These are phyloP conservation scores for Sicyos baderoa DNA, from an alignment of 306 rosid genomes.

Conservation along the genomic window DNA sequence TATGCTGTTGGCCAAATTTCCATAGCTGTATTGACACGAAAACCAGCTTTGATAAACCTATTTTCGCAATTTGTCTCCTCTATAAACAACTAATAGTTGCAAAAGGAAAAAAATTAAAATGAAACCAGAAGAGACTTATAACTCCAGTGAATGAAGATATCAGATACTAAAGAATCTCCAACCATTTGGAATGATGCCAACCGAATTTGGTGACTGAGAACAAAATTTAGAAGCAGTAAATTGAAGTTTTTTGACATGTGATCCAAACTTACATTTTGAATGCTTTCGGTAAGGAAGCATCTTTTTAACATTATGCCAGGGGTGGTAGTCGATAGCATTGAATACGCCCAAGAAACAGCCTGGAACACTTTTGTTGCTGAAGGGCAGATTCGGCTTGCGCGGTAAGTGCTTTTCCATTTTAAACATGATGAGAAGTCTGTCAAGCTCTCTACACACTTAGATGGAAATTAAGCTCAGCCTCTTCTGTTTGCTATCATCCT, in stretches of 20 bases:
- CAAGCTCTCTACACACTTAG: conserved; percentile 6
- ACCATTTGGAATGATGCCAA: neutral
- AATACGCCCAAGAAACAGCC: conserved; percentile 68
- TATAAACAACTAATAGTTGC: neutral
- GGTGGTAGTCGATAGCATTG: conserved; percentile 56
- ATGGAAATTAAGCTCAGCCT: conserved; percentile 10
- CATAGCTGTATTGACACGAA: no score
- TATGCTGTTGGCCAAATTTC: neutral
- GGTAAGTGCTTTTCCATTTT: conserved; percentile 49
- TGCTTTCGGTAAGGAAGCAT: conserved; percentile 41
- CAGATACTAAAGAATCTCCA: neutral
- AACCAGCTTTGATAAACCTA: neutral
- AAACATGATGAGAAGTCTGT: conserved; percentile 11
- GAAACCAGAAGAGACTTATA: neutral
- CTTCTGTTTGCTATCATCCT: conserved; percentile 15
- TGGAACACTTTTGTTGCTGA: conserved; percentile 27
- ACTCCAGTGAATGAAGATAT: neutral
- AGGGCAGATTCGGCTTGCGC: conserved; percentile 30
- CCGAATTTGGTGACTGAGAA: neutral
- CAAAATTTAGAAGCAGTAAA: conserved; percentile 1
- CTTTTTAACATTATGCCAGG: conserved; percentile 56
- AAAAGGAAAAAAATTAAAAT: neutral
- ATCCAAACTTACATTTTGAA: conserved; percentile 32
- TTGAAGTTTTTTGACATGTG: conserved; percentile 30
- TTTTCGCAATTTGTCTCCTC: neutral